Base-by-base conservation (phyloP, 1,284 basidiomycete genomes). In the Irpex sp. region DNA sequence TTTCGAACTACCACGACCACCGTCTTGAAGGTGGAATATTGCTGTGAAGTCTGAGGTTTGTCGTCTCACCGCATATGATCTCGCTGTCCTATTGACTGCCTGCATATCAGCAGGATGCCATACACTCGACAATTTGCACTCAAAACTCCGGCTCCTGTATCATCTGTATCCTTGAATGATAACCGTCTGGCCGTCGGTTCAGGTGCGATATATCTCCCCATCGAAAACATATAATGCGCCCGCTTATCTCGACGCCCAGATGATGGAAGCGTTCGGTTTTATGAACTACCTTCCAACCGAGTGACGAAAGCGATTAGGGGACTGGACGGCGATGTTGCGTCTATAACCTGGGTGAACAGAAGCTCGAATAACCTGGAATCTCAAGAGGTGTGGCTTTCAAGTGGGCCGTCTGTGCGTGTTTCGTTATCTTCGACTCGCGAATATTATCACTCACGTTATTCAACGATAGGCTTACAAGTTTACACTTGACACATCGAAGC, bases 261-360 rank as follows among this genome's bases (percentile, higher is more conserved):
- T 65, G 88, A 92, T 71, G 90, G 90, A 10, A 81, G 80, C 58
- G 71, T 91, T 55, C 84, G 90, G 19, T 73, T 89, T 21, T 92
- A 91, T 68, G 74, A 79, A 61, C 73, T 84, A 4, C 81, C 83
- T 2, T 79, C 82, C 0, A 76, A 76, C 63, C 87, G 80, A 68
- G 88, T 90, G 5, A 65, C 80, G 33, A 88, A 82, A 67, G 90
- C 87, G 0, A 74, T 91, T 58, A 79, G 82, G 66, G 81, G 80
- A 12, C 72, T 90, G 2, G 79, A 77, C 3, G 69, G 69, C 4
- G 84, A 88, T 63, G 74, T 92, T 4, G 85, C 88, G 0, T 90
- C 86, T 0, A 74, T 90, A 21, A 73, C 77, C 1, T 82, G 80
- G 66, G 64, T 47, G 16, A 45, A 53, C 14, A 47, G 77, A 8